Evolutionary conservation across 306 rosid species (phyloP), one percentile per base, ranked within the genome.

Genomic region (Lathyrus oleraceus): DNA sequence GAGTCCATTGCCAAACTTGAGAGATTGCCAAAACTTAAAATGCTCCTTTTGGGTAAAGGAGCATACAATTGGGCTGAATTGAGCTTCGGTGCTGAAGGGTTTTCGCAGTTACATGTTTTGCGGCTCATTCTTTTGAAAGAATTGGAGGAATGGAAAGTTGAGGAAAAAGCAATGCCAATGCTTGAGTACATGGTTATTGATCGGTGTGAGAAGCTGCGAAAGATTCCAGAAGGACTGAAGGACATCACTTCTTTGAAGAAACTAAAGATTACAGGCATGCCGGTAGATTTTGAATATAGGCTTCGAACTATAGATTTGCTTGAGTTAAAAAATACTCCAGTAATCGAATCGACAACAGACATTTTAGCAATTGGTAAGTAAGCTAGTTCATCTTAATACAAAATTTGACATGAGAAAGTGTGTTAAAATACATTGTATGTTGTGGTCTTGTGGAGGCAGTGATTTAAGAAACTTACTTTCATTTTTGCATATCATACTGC

Each of bases 111-210:
- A 80, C 66, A 25, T 16, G 72, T 81, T 73, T 54, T 81, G 72
- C 70, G 77, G 58, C 71, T 81, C 61, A 67, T 69, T 77, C 77
- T 47, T 21, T 59, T 81, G 62, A 81, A 73, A 64, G 82, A 81
- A 81, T 10, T 81, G 79, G 85, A 81, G 71, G 85, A 77, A 21
- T 81, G 85, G 85, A 74, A 72, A 11, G 85, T 77, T 58, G 77
- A 73, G 67, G 77, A 19, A 69, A 65, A 64, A 58, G 71, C 80
- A 13, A 21, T 77, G 23, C 74, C 74, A 57, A 77, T 65, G 51
- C 77, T 81, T 0, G 85, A 81, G 65, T 67, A 58, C 52, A 57
- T 81, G 53, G 65, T 81, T 69, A 77, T 81, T 40, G 81, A 81
- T 25, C 67, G 85, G 43, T 81, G 85, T 51, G 85, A 81, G 71